Evolutionary conservation across 2,329 filamentous ascomycete genomes (phyloP).

Genomic region (Pseudogymnoascus sp.): DNA sequence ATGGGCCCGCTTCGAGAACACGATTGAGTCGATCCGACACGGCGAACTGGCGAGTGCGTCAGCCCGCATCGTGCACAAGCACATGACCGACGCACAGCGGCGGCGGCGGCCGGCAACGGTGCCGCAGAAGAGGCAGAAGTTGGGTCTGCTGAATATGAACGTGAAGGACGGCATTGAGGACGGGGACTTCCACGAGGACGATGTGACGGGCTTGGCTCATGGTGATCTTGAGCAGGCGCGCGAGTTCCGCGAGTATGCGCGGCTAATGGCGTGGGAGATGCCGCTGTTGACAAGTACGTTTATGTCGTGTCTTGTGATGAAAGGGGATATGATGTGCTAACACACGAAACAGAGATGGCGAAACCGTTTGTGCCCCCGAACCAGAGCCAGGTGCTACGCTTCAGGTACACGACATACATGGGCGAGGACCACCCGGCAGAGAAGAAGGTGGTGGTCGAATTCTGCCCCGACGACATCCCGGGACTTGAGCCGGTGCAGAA

Average conservation of each 20-base stretch:
- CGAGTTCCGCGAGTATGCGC: constrained; percentile 79
- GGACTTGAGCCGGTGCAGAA: constrained; percentile 58
- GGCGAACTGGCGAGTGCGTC: neutral
- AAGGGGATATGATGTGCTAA: constrained; percentile 13
- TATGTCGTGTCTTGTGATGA: constrained; percentile 6
- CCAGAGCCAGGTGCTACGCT: constrained; percentile 65
- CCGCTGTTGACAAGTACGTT: constrained; percentile 75
- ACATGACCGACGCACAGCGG: neutral
- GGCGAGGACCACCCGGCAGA: constrained; percentile 86
- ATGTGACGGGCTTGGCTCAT: constrained; percentile 76
- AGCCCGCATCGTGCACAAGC: neutral
- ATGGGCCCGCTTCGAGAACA: neutral
- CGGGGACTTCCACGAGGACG: constrained; percentile 63
- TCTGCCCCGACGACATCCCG: constrained; percentile 63
- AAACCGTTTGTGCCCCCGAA: constrained; percentile 70
- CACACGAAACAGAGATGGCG: constrained; percentile 55
- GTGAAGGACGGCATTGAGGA: constrained; percentile 24
- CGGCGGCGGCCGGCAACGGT: neutral
- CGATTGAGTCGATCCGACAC: neutral
- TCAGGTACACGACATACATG: constrained; percentile 95
- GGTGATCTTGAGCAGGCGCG: constrained; percentile 80
- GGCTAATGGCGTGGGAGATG: constrained; percentile 91
- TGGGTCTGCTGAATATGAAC: constrained; percentile 27
- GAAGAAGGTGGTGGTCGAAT: constrained; percentile 90
- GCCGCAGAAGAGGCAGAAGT: constrained; percentile 15